Evolutionary conservation across 768 basidiomycete genomes (phyloP).

Genomic region (Boletus speciosus): DNA sequence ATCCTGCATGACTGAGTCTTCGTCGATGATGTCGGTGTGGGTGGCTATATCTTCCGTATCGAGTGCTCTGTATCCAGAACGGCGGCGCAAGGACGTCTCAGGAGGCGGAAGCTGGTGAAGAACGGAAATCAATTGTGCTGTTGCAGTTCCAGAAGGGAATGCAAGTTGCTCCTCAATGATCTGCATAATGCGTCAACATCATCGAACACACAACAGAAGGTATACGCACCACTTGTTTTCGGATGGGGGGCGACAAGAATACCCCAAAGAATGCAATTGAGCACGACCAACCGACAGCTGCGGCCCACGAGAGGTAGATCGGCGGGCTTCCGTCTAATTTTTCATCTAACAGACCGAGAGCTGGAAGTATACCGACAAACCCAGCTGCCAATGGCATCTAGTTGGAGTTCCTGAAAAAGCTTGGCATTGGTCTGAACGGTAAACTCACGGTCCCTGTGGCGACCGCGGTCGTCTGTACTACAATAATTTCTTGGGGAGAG

Average conservation of each 20-base stretch:
- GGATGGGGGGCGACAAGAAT: conserved; percentile 92
- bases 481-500: conserved; percentile 89
- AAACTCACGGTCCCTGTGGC: conserved; percentile 70
- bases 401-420: background rate
- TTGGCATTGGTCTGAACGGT: background rate
- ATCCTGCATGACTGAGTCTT: conserved; percentile 17
- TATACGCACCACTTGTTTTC: conserved; percentile 82
- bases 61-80: conserved; percentile 51
- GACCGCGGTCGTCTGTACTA: conserved; percentile 92
- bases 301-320: conserved; percentile 68
- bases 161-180: conserved; percentile 92
- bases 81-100: conserved; percentile 49
- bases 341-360: conserved; percentile 72
- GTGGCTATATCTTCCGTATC: conserved; percentile 34
- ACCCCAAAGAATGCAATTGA: conserved; percentile 97
- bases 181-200: conserved; percentile 35
- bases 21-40: background rate
- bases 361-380: conserved; percentile 92
- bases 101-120: conserved; percentile 76
- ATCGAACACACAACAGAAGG: background rate
- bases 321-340: conserved; percentile 74
- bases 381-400: conserved; percentile 83
- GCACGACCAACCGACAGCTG: conserved; percentile 81
- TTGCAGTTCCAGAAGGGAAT: conserved; percentile 95
- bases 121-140: conserved; percentile 91